Conservation (phyloP, 116 monocot species). For the Posidonia oceanica region DNA sequence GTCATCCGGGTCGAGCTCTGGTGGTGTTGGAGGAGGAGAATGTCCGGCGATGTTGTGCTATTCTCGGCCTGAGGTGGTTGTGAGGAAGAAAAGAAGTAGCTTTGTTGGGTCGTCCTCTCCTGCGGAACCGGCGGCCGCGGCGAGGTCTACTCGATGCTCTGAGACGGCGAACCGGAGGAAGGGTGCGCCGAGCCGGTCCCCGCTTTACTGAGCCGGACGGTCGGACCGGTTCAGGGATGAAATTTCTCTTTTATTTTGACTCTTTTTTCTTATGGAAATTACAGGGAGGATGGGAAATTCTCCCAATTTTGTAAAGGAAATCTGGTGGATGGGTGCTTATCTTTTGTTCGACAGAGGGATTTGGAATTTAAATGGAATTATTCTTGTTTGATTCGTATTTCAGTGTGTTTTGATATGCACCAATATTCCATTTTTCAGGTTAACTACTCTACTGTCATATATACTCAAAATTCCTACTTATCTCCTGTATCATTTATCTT, state of each 20-base stretch:
- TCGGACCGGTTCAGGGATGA: neutral
- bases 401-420: no score
- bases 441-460: no score
- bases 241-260: neutral
- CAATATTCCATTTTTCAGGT: no score
- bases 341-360: neutral
- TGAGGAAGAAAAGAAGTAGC: slow-evolving; percentile 16
- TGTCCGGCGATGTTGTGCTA: neutral
- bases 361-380: neutral
- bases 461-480: no score
- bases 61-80: slow-evolving; percentile 4
- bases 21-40: neutral
- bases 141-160: neutral
- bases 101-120: neutral
- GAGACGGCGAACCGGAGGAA: slow-evolving; percentile 38
- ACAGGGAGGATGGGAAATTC: neutral
- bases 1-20: slow-evolving; percentile 18
- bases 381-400: neutral
- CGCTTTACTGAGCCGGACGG: slow-evolving; percentile 30
- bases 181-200: slow-evolving; percentile 44
- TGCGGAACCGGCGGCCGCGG: neutral
- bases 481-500: no score
- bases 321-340: no score
- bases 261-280: neutral
- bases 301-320: slow-evolving; percentile 10